Conservation (phyloP, 2,329 filamentous ascomycete genomes). For the Exophiala xenobiotica region DNA sequence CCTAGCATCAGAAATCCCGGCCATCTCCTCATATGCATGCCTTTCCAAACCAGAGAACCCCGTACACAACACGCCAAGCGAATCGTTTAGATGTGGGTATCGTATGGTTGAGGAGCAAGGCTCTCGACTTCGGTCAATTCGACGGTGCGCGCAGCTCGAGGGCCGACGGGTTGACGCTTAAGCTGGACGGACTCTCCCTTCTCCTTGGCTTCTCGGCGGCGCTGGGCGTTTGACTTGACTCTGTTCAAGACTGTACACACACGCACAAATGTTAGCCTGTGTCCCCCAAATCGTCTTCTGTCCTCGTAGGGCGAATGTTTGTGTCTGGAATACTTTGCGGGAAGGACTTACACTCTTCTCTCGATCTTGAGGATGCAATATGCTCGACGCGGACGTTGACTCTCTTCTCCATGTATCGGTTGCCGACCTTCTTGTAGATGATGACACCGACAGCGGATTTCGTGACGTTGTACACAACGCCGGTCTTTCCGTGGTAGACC, state of each 20-base stretch:
- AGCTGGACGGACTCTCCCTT: slow-evolving; percentile 84
- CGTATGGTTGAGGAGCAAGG: slow-evolving; percentile 87
- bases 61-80: no score
- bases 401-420: slow-evolving; percentile 99
- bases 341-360: slow-evolving; percentile 67
- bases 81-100: slow-evolving; percentile 90
- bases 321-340: neutral
- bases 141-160: slow-evolving; percentile 78
- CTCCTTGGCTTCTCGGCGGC: slow-evolving; percentile 89
- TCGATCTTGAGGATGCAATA: slow-evolving; percentile 88
- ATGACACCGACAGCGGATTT: slow-evolving; percentile 97
- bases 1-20: no score
- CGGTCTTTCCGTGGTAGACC: slow-evolving; percentile 99
- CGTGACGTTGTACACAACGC: slow-evolving; percentile 98
- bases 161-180: slow-evolving; percentile 82
- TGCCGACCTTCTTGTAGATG: slow-evolving; percentile 99
- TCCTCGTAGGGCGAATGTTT: no score
- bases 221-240: slow-evolving; percentile 92
- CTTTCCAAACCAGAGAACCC: neutral
- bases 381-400: slow-evolving; percentile 99
- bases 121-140: slow-evolving; percentile 77
- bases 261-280: neutral
- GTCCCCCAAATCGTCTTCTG: neutral
- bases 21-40: neutral
- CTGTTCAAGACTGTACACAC: slow-evolving; percentile 67